Conservation (phyloP, 2,329 filamentous ascomycete species). For the Cytospora schulzeri region DNA sequence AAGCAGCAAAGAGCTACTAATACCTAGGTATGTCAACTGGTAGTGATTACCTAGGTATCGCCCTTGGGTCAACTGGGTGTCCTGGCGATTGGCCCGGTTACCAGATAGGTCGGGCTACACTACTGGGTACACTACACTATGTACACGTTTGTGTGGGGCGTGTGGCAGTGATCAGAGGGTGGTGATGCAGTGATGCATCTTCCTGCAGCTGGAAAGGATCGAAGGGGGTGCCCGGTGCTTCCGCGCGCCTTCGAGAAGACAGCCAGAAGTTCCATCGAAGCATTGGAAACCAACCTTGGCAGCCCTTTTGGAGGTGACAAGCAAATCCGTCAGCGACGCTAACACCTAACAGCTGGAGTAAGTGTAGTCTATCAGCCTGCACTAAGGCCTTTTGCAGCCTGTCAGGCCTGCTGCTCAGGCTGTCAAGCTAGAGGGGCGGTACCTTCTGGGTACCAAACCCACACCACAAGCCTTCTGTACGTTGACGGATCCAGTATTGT, state of each 20-base stretch:
- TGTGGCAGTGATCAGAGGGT: neutral
- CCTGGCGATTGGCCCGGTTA: too few relatives aligned
- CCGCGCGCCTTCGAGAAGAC: neutral
- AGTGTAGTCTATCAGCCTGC: too few relatives aligned
- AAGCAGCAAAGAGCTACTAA: too few relatives aligned
- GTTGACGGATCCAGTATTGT: too few relatives aligned
- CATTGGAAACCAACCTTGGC: neutral
- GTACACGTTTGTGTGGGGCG: neutral
- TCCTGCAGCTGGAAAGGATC: neutral
- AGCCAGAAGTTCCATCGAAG: constrained; percentile 14
- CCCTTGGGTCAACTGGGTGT: neutral
- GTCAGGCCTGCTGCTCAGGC: too few relatives aligned
- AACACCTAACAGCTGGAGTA: neutral
- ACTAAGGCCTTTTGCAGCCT: neutral
- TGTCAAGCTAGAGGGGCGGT: constrained; percentile 6
- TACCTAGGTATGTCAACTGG: too few relatives aligned
- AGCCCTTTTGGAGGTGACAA: neutral
- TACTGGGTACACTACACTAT: neutral
- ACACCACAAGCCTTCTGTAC: neutral
- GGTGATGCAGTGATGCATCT: neutral
- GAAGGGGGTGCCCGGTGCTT: constrained; percentile 1
- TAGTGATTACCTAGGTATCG: too few relatives aligned
- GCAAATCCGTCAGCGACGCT: constrained; percentile 5
- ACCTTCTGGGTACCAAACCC: constrained; percentile 8
- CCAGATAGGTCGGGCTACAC: neutral